phyloP scores from a whole-genome alignment of 371 early-diverging fungal genomes.

The Rhizopus delemar region DNA sequence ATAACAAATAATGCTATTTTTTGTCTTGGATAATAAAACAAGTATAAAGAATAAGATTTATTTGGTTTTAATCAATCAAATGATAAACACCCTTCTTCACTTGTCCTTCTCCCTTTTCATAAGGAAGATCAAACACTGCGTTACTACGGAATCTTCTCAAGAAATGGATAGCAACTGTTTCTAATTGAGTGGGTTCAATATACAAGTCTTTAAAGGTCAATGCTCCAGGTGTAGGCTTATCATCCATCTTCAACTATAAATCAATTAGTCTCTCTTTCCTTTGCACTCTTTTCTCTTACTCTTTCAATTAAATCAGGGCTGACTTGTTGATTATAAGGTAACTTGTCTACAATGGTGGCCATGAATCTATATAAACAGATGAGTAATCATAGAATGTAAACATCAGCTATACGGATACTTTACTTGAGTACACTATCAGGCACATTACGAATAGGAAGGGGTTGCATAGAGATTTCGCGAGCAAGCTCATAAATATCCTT shows the following conservation, averaged over 20 bases:
- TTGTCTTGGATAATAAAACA: not conserved
- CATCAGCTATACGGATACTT: slow-evolving; percentile 6
- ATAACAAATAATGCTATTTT: not conserved
- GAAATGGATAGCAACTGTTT: slow-evolving; percentile 78
- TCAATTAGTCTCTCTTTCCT: not conserved
- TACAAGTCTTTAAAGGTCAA: slow-evolving; percentile 85
- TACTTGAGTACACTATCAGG: slow-evolving; percentile 74
- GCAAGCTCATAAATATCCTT: slow-evolving; percentile 75
- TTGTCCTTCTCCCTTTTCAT: slow-evolving; percentile 60
- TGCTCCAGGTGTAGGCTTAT: slow-evolving; percentile 69
- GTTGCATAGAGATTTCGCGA: slow-evolving; percentile 69
- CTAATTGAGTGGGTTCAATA: slow-evolving; percentile 78
- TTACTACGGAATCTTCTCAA: slow-evolving; percentile 80
- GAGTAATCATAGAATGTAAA: not conserved
- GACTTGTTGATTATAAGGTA: slow-evolving; percentile 53
- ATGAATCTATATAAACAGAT: slow-evolving; percentile 27
- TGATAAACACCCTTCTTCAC: slow-evolving; percentile 66
- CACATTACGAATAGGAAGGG: slow-evolving; percentile 60
- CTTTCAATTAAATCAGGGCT: slow-evolving; percentile 55
- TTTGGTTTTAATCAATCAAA: slow-evolving; percentile 48
- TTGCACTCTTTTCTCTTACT: slow-evolving; percentile 25
- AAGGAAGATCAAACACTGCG: slow-evolving; percentile 65
- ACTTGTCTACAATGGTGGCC: slow-evolving; percentile 46
- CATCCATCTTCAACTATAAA: slow-evolving; percentile 69
- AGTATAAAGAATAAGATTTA: not conserved